These are phyloP conservation scores for Xylaria sp. DNA, from an alignment of 2,329 filamentous ascomycete species.

Conservation along the genomic window DNA sequence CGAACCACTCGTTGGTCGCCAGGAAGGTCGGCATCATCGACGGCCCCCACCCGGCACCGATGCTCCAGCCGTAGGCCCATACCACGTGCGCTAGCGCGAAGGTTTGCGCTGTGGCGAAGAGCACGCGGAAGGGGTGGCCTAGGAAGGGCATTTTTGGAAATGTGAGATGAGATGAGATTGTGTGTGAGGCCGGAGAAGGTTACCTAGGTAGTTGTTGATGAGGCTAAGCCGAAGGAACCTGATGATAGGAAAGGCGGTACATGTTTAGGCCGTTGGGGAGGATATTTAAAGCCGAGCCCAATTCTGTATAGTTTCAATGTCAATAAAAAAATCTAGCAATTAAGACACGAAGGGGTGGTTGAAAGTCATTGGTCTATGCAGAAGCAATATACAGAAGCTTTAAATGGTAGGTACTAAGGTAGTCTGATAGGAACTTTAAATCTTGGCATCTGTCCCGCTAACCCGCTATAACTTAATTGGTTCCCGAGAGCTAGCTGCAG, in stretches of 20 bases:
- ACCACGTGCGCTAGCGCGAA: conserved; percentile 62
- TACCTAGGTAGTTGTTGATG: neutral
- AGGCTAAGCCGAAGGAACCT: neutral
- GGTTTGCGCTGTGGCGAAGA: conserved; percentile 58
- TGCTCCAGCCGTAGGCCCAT: conserved; percentile 68
- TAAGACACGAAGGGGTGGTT: neutral
- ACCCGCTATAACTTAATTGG: conserved; percentile 35
- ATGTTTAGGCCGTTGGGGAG: conserved; percentile 9
- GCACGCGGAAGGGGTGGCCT: conserved; percentile 54
- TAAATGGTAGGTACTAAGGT: no score
- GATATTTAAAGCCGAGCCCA: neutral
- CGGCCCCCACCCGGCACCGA: conserved; percentile 72
- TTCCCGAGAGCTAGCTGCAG: conserved; percentile 21
- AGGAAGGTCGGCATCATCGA: conserved; percentile 91
- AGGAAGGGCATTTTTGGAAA: conserved; percentile 35
- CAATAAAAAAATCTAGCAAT: neutral
- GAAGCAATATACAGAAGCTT: neutral
- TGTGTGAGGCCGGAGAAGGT: neutral
- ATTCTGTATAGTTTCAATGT: neutral
- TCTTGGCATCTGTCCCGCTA: conserved; percentile 19
- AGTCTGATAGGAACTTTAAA: neutral
- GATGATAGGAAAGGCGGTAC: neutral
- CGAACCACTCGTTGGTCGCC: conserved; percentile 71
- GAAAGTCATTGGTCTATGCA: conserved; percentile 7
- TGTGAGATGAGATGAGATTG: conserved; percentile 1